Conservation (phyloP, 352 stramenopile species). For the Pythium coloratum region DNA sequence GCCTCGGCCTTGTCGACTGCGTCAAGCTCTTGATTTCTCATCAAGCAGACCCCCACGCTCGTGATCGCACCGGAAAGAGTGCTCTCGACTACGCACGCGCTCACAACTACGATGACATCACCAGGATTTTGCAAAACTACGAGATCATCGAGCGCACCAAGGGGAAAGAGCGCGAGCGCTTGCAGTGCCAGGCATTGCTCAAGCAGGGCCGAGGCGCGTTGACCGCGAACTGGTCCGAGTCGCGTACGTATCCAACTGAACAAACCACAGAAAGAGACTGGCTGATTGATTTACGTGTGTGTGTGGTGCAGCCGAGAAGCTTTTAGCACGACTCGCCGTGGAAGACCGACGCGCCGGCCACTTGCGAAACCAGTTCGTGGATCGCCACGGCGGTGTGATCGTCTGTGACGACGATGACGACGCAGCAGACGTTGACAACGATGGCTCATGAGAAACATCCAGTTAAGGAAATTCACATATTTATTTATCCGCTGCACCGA, state of each 20-base stretch:
- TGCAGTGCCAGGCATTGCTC: constrained; percentile 31
- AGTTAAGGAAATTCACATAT: background rate
- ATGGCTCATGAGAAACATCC: background rate
- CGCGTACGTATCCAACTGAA: constrained; percentile 31
- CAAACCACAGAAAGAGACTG: background rate
- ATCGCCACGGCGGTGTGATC: constrained; percentile 52
- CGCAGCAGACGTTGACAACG: background rate
- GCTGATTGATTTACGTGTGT: background rate
- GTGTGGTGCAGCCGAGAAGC: constrained; percentile 39
- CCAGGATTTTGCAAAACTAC: constrained; percentile 40
- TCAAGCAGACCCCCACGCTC: constrained; percentile 32
- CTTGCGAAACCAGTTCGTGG: constrained; percentile 61
- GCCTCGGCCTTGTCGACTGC: constrained; percentile 53
- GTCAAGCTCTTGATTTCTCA: constrained; percentile 52
- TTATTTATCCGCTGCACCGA: background rate
- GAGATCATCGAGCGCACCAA: constrained; percentile 39
- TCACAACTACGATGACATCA: constrained; percentile 32
- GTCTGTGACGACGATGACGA: constrained; percentile 42
- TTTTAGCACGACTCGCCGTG: constrained; percentile 45
- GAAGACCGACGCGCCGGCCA: constrained; percentile 52
- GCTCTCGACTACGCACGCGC: constrained; percentile 45
- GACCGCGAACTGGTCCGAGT: constrained; percentile 50
- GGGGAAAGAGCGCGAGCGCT: constrained; percentile 32
- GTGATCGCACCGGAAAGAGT: constrained; percentile 43
- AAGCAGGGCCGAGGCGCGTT: constrained; percentile 43